Evolutionary conservation across 192 early-diverging fungal species (phyloP), one percentile per base, ranked within the genome.

Genomic region (Coemansia biformis): DNA sequence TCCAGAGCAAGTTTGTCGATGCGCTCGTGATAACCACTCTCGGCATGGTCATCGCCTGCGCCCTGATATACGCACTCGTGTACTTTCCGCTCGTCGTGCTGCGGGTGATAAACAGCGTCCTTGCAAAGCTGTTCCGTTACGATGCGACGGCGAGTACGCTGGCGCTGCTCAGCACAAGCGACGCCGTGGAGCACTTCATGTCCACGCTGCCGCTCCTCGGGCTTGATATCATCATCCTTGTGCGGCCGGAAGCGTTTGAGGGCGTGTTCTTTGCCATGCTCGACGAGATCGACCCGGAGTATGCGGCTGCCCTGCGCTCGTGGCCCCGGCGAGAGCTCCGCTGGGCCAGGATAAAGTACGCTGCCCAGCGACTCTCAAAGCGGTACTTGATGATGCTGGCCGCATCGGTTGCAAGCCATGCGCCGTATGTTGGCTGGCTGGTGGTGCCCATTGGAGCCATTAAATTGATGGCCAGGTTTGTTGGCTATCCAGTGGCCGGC

Each of bases 211-310:
- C 69, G 13, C 59, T 73, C 31, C 49, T 73, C 11, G 57, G 58
- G 3, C 47, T 73, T 15, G 69, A 73, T 33, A 39, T 73, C 23
- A 41, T 73, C n/a, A 40, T 51, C 3, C 69, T 61, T 30, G 54
- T 42, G 18, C 46, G 41, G 23, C 63, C 69, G 10, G 38, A 24
- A 6, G 38, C 61, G 42, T 66, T 73, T 28, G 54, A 41, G 1
- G 50, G 48, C n/a, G 57, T 66, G 11, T 73, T 73, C 29, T 73
- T 66, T 38, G 38, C 46, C n/a, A 58, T 58, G 58, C 51, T 73
- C 23, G 59, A 52, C 5, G 63, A 66, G 43, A 34, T 62, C 18
- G 63, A 66, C 24, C 63, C 69, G 0, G 55, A 66, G 44, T 73
- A 73, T 23, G 53, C 63, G 14, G 24, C 24, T 4, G 63, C 48